A percentile compares a stretch with the other conserved stretches of the same genome.
phyloP scores from a whole-genome alignment of 352 stramenopile species.

The Globisporangium paddicum region DNA sequence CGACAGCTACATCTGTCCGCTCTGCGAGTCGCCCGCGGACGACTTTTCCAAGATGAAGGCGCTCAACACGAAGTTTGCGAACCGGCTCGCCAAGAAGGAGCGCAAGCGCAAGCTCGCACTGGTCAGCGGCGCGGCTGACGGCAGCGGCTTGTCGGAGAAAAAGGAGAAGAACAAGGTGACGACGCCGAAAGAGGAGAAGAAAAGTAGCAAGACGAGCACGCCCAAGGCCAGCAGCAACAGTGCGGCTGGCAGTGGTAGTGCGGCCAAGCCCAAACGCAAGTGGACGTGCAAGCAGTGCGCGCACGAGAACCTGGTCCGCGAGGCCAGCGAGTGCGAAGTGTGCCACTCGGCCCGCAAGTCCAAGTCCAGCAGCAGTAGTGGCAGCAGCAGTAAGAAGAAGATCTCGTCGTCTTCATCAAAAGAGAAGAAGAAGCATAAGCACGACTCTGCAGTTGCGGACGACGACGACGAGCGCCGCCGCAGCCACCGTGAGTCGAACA shows the following conservation, averaged over 20 bases:
- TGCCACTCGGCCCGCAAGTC: slow-evolving; percentile 29
- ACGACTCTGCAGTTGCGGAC: slow-evolving; percentile 16
- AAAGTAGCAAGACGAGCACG: not conserved
- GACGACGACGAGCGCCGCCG: slow-evolving; percentile 38
- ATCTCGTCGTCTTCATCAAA: slow-evolving; percentile 9
- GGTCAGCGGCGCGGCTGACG: not conserved
- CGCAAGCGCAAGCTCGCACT: slow-evolving; percentile 32
- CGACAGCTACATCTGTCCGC: slow-evolving; percentile 80
- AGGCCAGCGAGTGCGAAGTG: slow-evolving; percentile 32
- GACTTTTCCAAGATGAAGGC: slow-evolving; percentile 60
- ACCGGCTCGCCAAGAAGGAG: slow-evolving; percentile 46
- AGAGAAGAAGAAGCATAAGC: slow-evolving; percentile 15
- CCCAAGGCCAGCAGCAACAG: slow-evolving; percentile 7
- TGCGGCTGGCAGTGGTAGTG: not conserved
- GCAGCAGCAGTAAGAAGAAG: slow-evolving; percentile 11
- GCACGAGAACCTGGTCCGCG: slow-evolving; percentile 35
- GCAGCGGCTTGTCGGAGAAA: not conserved
- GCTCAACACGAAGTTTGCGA: slow-evolving; percentile 74
- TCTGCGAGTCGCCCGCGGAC: slow-evolving; percentile 69
- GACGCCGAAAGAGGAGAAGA: slow-evolving; percentile 10
- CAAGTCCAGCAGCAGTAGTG: slow-evolving; percentile 17
- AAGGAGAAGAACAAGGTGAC: slow-evolving; percentile 10
- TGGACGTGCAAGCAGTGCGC: slow-evolving; percentile 52
- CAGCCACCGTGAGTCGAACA: slow-evolving; percentile 59
- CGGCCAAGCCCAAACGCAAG: slow-evolving; percentile 15